Conservation (phyloP, 306 rosid species). For the Malus sieversii region DNA sequence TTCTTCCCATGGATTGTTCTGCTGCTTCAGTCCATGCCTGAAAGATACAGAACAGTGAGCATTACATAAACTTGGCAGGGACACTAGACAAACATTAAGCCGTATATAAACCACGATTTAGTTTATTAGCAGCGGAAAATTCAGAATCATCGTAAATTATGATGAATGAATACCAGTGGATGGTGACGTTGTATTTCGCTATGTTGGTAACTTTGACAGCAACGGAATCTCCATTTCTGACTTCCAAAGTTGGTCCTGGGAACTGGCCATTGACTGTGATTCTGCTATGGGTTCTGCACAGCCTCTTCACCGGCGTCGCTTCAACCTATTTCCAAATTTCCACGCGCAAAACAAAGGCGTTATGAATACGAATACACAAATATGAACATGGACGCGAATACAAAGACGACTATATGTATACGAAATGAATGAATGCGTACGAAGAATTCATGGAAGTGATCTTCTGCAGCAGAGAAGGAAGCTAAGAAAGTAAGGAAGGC, state of each 20-base stretch:
- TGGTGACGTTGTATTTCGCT: conserved; percentile 56
- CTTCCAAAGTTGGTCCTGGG: conserved; percentile 65
- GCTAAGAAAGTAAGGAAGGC: conserved; percentile 32
- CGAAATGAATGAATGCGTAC: conserved; percentile 37
- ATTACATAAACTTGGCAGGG: too few relatives aligned
- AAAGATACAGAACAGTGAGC: neutral
- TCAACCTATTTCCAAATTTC: conserved; percentile 32
- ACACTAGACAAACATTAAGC: neutral
- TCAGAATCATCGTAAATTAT: neutral
- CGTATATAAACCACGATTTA: neutral
- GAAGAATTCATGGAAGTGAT: conserved; percentile 69
- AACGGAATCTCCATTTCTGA: conserved; percentile 71
- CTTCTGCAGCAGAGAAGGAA: conserved; percentile 35
- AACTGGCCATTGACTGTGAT: conserved; percentile 63
- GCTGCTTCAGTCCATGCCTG: conserved; percentile 89
- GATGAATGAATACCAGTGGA: conserved; percentile 54
- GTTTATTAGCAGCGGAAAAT: neutral
- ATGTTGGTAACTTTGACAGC: conserved; percentile 53
- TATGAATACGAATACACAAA: neutral
- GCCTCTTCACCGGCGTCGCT: conserved; percentile 63
- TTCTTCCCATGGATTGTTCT: conserved; percentile 91
- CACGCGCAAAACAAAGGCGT: neutral
- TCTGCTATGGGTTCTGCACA: conserved; percentile 61
- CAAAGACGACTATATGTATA: neutral
- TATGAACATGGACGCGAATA: neutral